phyloP scores from a whole-genome alignment of 805 yeast genomes.

The Suhomyces vadensis region DNA sequence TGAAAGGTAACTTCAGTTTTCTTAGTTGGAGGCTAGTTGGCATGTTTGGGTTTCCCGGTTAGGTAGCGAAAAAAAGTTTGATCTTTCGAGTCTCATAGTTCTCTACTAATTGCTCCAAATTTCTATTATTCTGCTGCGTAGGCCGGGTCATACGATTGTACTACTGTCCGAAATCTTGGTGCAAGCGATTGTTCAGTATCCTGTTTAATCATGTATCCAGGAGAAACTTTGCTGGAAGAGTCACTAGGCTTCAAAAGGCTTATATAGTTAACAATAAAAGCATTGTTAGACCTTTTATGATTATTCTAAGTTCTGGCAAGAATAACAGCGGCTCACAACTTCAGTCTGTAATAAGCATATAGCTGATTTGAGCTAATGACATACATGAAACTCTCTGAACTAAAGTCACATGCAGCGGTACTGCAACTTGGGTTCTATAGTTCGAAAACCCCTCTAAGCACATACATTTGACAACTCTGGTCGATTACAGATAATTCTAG shows the following conservation, averaged over 20 bases:
- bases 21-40: background rate
- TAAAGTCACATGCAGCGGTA: background rate
- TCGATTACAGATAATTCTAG: too few species aligned
- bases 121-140: background rate
- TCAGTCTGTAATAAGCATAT: too few species aligned
- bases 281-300: too few species aligned
- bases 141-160: background rate
- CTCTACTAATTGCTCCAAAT: constrained; percentile 1
- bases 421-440: too few species aligned
- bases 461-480: too few species aligned
- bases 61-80: background rate
- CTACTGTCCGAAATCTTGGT: background rate
- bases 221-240: background rate
- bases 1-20: background rate
- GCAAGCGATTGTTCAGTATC: background rate
- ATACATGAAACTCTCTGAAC: background rate
- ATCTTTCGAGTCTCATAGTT: background rate
- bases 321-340: too few species aligned
- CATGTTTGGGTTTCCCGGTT: constrained; percentile 3
- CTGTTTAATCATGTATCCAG: background rate
- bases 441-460: too few species aligned
- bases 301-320: too few species aligned
- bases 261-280: background rate
- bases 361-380: background rate
- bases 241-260: background rate